Evolutionary conservation across 768 basidiomycete species (phyloP).

Genomic region (Termitomyces sp.): DNA sequence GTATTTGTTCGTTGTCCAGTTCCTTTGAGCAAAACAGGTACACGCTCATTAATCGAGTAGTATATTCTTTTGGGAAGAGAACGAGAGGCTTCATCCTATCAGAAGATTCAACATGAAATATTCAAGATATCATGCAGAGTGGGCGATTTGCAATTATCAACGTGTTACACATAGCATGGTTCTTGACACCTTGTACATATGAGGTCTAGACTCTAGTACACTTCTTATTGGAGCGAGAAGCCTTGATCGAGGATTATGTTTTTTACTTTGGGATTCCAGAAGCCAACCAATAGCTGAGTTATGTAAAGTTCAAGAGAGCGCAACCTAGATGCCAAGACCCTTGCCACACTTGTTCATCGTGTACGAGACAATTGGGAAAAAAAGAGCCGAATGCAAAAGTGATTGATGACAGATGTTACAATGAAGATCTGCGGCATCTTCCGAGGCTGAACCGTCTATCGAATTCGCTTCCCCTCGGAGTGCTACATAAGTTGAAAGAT

Average conservation of each 20-base stretch:
- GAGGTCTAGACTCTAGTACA: background rate
- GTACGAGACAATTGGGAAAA: too few relatives aligned
- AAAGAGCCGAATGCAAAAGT: too few relatives aligned
- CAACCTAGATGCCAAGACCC: too few relatives aligned
- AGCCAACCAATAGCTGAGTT: too few relatives aligned
- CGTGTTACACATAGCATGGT: background rate
- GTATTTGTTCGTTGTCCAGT: too few relatives aligned
- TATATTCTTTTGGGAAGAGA: background rate
- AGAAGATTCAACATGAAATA: background rate
- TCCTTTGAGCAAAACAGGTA: background rate
- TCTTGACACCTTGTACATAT: background rate
- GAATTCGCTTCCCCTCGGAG: background rate
- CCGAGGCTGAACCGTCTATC: background rate
- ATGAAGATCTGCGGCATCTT: background rate
- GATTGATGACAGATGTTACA: too few relatives aligned
- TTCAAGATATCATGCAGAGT: background rate
- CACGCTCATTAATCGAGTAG: background rate
- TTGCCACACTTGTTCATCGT: too few relatives aligned
- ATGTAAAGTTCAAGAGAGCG: too few relatives aligned
- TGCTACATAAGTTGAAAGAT: background rate
- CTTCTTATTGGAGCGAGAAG: background rate
- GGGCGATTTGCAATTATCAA: background rate
- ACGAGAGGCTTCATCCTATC: too few relatives aligned
- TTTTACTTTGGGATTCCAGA: background rate
- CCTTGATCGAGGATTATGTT: background rate